phyloP scores from a whole-genome alignment of 768 basidiomycete genomes.

The Clitopilus hobsonii region DNA sequence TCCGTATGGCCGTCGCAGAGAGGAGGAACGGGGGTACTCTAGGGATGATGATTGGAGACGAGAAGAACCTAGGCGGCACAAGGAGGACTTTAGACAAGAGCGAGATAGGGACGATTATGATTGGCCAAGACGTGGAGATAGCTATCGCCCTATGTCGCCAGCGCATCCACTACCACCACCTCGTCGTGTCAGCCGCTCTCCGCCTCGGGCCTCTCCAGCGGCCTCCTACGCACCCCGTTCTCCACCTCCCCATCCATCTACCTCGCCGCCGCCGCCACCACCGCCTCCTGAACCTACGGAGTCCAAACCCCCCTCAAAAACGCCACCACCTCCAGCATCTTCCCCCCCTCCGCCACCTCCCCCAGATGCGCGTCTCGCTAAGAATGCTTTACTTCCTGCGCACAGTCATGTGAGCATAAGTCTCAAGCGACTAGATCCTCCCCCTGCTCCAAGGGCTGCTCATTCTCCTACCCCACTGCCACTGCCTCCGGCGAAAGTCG shows the following conservation, averaged over 20 bases:
- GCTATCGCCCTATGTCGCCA: constrained; percentile 15
- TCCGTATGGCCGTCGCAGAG: constrained; percentile 16
- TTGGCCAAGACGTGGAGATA: constrained; percentile 14
- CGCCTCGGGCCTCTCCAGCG: background rate
- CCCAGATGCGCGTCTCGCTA: constrained; percentile 20
- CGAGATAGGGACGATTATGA: constrained; percentile 15
- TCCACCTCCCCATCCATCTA: too few species aligned
- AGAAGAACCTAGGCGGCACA: constrained; percentile 1
- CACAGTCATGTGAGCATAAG: constrained; percentile 40
- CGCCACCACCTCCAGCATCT: constrained; percentile 13
- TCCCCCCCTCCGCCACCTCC: constrained; percentile 33
- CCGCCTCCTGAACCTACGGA: constrained; percentile 15
- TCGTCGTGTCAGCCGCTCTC: background rate
- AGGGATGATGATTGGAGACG: constrained; percentile 16
- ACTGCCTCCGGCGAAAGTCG: constrained; percentile 10
- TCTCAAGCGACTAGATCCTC: constrained; percentile 34
- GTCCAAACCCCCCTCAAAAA: constrained; percentile 12
- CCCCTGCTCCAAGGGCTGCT: constrained; percentile 33
- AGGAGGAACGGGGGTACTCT: constrained; percentile 30
- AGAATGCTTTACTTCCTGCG: constrained; percentile 19
- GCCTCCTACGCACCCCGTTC: constrained; percentile 2
- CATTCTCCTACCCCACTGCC: constrained; percentile 41
- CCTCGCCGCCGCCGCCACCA: constrained; percentile 13
- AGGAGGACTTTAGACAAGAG: constrained; percentile 1
- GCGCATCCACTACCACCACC: too few species aligned